phyloP scores from a whole-genome alignment of 1,284 basidiomycete genomes.

The Ustilago trichophora region DNA sequence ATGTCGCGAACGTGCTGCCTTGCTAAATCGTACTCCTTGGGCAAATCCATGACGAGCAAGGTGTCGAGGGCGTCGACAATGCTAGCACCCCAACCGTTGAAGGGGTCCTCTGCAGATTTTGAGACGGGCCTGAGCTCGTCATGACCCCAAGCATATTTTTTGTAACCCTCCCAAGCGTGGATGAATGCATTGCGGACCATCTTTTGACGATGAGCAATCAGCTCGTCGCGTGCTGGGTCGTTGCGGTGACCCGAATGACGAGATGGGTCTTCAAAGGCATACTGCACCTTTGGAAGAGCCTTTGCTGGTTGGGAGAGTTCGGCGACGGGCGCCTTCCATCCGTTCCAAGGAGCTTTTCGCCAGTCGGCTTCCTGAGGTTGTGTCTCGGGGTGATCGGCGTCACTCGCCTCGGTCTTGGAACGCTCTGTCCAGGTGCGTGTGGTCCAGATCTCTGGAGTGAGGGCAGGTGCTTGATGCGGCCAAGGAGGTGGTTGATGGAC shows the following conservation, averaged over 20 bases:
- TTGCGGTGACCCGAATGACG: conserved; percentile 46
- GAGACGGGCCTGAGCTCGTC: conserved; percentile 72
- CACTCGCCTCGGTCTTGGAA: conserved; percentile 44
- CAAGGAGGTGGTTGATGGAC: conserved; percentile 38
- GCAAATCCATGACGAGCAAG: conserved; percentile 82
- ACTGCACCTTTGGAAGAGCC: conserved; percentile 52
- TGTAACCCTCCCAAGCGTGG: conserved; percentile 72
- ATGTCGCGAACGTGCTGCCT: conserved; percentile 75
- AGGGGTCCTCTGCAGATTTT: conserved; percentile 51
- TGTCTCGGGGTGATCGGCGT: conserved; percentile 43
- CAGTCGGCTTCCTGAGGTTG: conserved; percentile 54
- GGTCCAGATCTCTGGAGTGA: conserved; percentile 37
- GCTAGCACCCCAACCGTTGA: conserved; percentile 81
- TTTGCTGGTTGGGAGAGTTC: conserved; percentile 17
- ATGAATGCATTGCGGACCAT: conserved; percentile 72
- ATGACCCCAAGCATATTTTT: conserved; percentile 71
- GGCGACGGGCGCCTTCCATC: conserved; percentile 56
- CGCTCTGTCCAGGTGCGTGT: conserved; percentile 46
- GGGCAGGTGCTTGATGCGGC: conserved; percentile 34
- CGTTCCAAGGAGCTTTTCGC: conserved; percentile 40
- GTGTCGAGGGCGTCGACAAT: conserved; percentile 79
- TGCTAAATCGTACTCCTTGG: conserved; percentile 80
- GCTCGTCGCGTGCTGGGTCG: conserved; percentile 45
- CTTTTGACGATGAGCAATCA: conserved; percentile 50
- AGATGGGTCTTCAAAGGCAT: conserved; percentile 44